Base-by-base conservation (phyloP, 805 yeast species). In the Zygotorulaspora danielsina region DNA sequence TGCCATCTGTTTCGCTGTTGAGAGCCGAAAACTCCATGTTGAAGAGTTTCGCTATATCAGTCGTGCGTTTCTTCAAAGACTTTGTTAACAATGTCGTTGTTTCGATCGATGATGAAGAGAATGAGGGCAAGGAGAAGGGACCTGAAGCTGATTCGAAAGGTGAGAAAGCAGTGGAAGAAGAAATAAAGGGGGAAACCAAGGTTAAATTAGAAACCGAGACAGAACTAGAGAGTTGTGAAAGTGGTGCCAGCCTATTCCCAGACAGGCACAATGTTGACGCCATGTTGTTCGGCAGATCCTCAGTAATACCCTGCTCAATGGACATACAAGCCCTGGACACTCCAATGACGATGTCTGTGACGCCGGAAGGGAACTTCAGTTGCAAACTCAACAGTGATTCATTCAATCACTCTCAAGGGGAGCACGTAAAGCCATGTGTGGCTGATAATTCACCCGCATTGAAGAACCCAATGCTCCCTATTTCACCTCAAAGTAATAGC, bases 301-400 rank as follows among this genome's bases (percentile, higher is more conserved):
- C 54, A 2, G 53, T 48, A 12, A 50, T 55, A 4, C 63, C 64
- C 27, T 59, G 64, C 31, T 48, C 62, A 2, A 33, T 55, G 46
- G 50, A 56, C 40, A 36, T 53, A 4, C 30, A 43, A 11, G 32
- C 48, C 4, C 36, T 48, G 31, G 52, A 49, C 18, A 50, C 48
- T 24, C 54, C 57, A 5, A 48, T 55, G 49, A 47, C 55, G 11
- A 32, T 54, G 43, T 36, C 53, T 3, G 44, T 47, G 32, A 41
- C 54, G 8, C 50, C 55, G 2, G 51, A 49, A 16, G 61, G 57
- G 9, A 42, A 46, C 12, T 47, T 55, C 22, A 45, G 49, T 13
- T 52, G 54, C 15, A 35, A 45, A 18, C 27, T 44, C 27, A 42
- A 44, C 26, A 35, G 24, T 6, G 34, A 26, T 16, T 9, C n/a